Base-by-base conservation (phyloP, 768 basidiomycete species). In the Mycena maculata region DNA sequence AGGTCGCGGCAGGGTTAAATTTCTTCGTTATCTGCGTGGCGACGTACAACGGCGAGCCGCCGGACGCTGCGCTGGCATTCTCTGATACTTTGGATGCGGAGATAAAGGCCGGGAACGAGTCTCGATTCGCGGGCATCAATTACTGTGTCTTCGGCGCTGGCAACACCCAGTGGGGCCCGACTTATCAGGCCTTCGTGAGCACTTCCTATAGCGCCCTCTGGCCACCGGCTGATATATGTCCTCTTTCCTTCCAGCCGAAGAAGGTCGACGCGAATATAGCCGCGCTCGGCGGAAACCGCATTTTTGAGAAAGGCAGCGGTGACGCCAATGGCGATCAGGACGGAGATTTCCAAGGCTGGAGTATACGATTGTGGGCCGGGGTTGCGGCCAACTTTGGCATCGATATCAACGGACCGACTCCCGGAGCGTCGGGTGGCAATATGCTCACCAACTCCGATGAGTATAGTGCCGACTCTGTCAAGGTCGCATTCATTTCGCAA, bases 41-140 rank as follows among this genome's bases (percentile, higher is more conserved):
- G 33, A 69, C 68, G 30, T 69, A 69, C 33, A 69, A 69, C 23
- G 68, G 68, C 53, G 68, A 69, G 49, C 68, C 68, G 3, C 68
- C 68, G 9, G 63, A 62, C n/a, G 36, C 63, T 0, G 68, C 68
- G 10, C 53, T 69, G 31, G 15, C 45, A 4, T 69, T 69, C n/a
- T 56, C 59, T 15, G 68, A 69, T 2, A 52, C 52, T 53, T 23
- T 69, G n/a, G 68, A 69, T 12, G n/a, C 4, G 41, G 68, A 65
- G 33, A 62, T 69, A 48, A 69, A 53, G 55, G 53, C 63, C 4
- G 68, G 53, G 0, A 53, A 69, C 12, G 44, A 20, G 16, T 31
- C 50, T 12, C 59, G 68, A 5, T 69, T 69, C 28, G 9, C 59
- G 2, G 68, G 68, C 4, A 61, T 69, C 16, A 69, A 69, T 47